Percentiles rank a stretch among this genome's conserved stretches.
phyloP scores from a whole-genome alignment of 192 early-diverging fungal species.

The Umbelopsis vinacea region DNA sequence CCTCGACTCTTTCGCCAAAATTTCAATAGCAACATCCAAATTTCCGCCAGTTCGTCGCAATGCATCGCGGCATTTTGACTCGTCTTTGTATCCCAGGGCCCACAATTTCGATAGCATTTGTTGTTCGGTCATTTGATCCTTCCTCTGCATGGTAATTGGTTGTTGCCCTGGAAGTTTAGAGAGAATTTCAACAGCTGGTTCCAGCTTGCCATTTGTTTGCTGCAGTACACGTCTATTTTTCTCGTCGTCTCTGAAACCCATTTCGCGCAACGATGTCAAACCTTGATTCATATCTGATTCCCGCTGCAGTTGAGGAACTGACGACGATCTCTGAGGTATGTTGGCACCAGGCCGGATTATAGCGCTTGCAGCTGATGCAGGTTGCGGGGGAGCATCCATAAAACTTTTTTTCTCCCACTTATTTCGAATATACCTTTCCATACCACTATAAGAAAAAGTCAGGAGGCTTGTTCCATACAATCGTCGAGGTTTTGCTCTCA shows the following conservation, averaged over 20 bases:
- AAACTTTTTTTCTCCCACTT: conserved; percentile 86
- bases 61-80: conserved; percentile 65
- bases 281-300: conserved; percentile 27
- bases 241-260: conserved; percentile 86
- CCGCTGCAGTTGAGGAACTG: conserved; percentile 23
- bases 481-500: too few relatives aligned
- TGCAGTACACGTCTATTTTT: conserved; percentile 71
- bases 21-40: conserved; percentile 71
- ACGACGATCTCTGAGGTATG: conserved; percentile 32
- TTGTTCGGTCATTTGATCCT: conserved; percentile 41
- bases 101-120: conserved; percentile 64
- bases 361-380: background rate
- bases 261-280: conserved; percentile 51
- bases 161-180: conserved; percentile 46
- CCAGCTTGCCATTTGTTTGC: conserved; percentile 72
- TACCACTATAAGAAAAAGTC: conserved; percentile 55
- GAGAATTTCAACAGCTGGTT: conserved; percentile 73
- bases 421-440: conserved; percentile 88
- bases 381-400: conserved; percentile 44
- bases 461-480: background rate
- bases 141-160: background rate
- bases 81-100: conserved; percentile 78
- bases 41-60: conserved; percentile 75
- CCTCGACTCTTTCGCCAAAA: conserved; percentile 55
- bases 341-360: background rate